Evolutionary conservation across 2,329 filamentous ascomycete genomes (phyloP), one percentile per base, ranked within the genome.

Genomic region (Neocatenulostroma microsporum): DNA sequence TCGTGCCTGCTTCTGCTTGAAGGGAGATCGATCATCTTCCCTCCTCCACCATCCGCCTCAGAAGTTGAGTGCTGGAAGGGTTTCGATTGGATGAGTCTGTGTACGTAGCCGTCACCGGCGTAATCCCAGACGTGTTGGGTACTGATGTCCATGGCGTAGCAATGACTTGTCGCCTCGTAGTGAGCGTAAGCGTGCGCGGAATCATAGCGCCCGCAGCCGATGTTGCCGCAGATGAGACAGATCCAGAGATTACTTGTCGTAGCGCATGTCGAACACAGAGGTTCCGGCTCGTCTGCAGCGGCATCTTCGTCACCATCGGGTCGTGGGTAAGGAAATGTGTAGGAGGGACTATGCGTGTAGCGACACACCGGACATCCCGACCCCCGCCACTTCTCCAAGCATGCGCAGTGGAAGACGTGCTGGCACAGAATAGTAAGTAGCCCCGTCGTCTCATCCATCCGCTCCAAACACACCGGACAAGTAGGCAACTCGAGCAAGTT

Each of bases 41-140:
- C 30, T 17, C 85, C 85, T 17, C 30, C 7, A 9, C 26, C 13
- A 25, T 94, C 87, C n/a, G n/a, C n/a, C n/a, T n/a, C n/a, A n/a
- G n/a, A n/a, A n/a, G n/a, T n/a, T n/a, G n/a, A n/a, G n/a, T n/a
- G n/a, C n/a, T n/a, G n/a, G n/a, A n/a, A n/a, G 8, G 85, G 81
- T 65, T 95, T 94, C 55, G 87, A 86, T 47, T 94, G 83, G 38
- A 98, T 94, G 34, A 96, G 76, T 8, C 91, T 81, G 62, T 98
- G 91, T 32, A 96, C 91, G 72, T 94, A 98, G 55, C 82, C 84
- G 56, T 98, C 91, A 4, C 85, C 87, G 0, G 84, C 85, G 47
- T 98, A 98, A 62, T 98, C 91, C 91, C 91, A 98, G 1, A 98
- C 88, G 51, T 94, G 82, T 59, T 98, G 89, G 1, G 87, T 94